A percentile compares a stretch with the other conserved stretches of the same genome.
Conservation (phyloP, 1,284 basidiomycete species). For the Ganoderma lucidum region DNA sequence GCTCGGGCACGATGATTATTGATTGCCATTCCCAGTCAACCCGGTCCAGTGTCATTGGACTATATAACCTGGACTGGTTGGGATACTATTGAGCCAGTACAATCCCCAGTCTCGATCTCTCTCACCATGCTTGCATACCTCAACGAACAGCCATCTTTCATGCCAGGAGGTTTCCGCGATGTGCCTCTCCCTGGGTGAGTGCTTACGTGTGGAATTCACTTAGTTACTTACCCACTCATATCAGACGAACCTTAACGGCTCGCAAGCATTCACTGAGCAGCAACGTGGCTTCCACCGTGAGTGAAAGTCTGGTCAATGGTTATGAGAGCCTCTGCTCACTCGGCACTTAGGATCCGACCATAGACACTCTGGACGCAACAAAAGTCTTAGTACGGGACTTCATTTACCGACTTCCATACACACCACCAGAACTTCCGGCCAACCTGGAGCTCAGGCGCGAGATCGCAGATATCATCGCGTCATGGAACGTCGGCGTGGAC, state of each 20-base stretch:
- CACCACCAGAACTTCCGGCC: constrained; percentile 4
- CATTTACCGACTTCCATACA: constrained; percentile 17
- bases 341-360: neutral
- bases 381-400: constrained; percentile 19
- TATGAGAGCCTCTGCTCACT: neutral
- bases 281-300: neutral
- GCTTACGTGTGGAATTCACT: neutral
- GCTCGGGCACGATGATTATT: neutral
- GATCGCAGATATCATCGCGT: constrained; percentile 19
- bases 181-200: neutral
- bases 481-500: constrained; percentile 23
- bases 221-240: neutral
- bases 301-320: neutral
- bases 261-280: neutral
- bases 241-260: neutral
- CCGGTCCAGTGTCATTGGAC: neutral
- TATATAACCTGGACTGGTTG: neutral
- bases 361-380: neutral
- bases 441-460: constrained; percentile 18
- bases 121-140: neutral
- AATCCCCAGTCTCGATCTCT: neutral
- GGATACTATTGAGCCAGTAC: neutral
- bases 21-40: neutral
- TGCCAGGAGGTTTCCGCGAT: neutral
- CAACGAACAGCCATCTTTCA: neutral